Evolutionary conservation across 2,329 filamentous ascomycete genomes (phyloP), one percentile per base, ranked within the genome.

Genomic region (Magnaporthiopsis incrustans): DNA sequence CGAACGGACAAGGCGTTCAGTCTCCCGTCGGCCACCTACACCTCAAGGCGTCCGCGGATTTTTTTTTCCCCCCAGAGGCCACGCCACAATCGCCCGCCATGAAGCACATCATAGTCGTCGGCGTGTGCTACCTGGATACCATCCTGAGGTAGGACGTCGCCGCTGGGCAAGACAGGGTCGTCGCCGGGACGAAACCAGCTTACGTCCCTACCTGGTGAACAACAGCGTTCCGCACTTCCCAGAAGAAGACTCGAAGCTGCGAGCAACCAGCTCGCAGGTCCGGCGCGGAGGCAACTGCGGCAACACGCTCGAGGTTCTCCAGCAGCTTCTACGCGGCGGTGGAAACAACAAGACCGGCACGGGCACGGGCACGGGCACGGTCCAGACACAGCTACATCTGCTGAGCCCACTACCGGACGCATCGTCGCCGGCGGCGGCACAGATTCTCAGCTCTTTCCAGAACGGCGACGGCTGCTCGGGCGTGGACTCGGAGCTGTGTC

Each of bases 231-330:
- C 87, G 3, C 77, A 85, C 70, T 91, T 85, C 71, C 89, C 89
- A 1, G 74, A 75, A 8, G 89, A 92, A 76, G 89, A 93, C 77
- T 82, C 85, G 60, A 92, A 92, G 74, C 78, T 90, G 57, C 86
- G 89, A 38, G 89, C 89, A 25, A 82, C 83, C 2, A 78, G 71
- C 30, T 72, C 89, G 64, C 75, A 78, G 50, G 81, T 81, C 58
- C 84, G 89, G 35, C 83, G 89, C 32, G 89, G 90, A 63, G 89
- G 89, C 38, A 93, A 92, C 73, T 86, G 87, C 67, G 83, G 86
- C 30, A 92, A 92, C 72, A 84, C 85, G 4, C 81, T 91, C 44
- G 82, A 91, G 71, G 89, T 92, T 11, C 77, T 92, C 32, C 81
- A 85, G 66, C 87, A 92, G 72, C 79, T 90, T 25, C 70, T 86